Evolutionary conservation across 306 rosid genomes (phyloP).

Genomic region (Canavalia ensiformis): DNA sequence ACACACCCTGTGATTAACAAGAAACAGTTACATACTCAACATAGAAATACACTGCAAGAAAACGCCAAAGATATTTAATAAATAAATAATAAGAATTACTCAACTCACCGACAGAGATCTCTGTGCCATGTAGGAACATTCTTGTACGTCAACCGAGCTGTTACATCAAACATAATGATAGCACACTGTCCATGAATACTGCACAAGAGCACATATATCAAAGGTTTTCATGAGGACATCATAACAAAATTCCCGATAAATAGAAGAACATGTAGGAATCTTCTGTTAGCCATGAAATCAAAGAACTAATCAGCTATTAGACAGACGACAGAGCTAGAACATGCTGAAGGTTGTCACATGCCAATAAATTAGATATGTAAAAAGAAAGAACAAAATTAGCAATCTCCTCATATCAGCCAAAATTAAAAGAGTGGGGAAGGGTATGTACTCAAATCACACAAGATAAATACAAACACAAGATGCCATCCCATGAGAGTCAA

Average conservation of each 20-base stretch:
- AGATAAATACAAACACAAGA: slow-evolving; percentile 8
- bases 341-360: slow-evolving; percentile 17
- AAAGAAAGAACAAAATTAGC: background rate
- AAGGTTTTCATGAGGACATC: background rate
- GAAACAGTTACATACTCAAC: background rate
- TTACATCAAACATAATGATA: slow-evolving; percentile 83
- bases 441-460: background rate
- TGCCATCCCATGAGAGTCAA: slow-evolving; percentile 12
- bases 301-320: slow-evolving; percentile 1
- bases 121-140: slow-evolving; percentile 89
- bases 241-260: background rate
- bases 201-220: slow-evolving; percentile 61
- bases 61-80: background rate
- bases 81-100: background rate
- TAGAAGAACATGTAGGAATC: background rate
- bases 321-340: background rate
- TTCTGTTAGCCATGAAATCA: slow-evolving; percentile 25
- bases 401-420: background rate
- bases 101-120: slow-evolving; percentile 74
- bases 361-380: background rate
- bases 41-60: background rate
- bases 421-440: background rate
- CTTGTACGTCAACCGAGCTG: slow-evolving; percentile 76
- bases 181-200: slow-evolving; percentile 87
- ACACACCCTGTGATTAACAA: slow-evolving; percentile 63